Percentiles rank a stretch among this genome's conserved stretches.
Conservation (phyloP, 352 stramenopile species). For the Elongisporangium prolatum region DNA sequence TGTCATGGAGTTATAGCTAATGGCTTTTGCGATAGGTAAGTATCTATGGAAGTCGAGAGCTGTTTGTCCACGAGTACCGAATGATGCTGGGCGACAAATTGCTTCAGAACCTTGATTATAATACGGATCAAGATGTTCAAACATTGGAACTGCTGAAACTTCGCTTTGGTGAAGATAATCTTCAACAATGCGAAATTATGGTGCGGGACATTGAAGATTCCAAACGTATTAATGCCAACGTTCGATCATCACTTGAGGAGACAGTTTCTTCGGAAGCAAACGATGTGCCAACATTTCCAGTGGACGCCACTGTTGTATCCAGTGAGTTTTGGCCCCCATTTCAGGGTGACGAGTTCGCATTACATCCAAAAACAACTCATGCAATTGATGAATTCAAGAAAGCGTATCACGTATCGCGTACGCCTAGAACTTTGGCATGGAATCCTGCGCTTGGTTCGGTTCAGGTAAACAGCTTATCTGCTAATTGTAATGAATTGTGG, state of each 20-base stretch:
- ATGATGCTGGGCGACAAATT: constrained; percentile 97
- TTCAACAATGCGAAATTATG: constrained; percentile 98
- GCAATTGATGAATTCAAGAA: constrained; percentile 87
- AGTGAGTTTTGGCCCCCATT: constrained; percentile 98
- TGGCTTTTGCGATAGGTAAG: constrained; percentile 49
- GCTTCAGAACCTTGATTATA: constrained; percentile 90
- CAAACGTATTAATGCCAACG: constrained; percentile 92
- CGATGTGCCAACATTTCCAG: not conserved
- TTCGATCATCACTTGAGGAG: constrained; percentile 45
- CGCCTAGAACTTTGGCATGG: constrained; percentile 92
- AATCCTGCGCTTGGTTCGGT: constrained; percentile 92
- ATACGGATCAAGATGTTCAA: constrained; percentile 92
- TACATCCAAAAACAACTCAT: constrained; percentile 81
- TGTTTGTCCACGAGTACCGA: constrained; percentile 99
- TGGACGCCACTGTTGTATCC: constrained; percentile 95
- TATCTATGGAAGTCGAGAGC: constrained; percentile 97
- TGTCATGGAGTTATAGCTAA: not conserved
- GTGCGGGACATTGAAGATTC: constrained; percentile 96
- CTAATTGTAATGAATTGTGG: no score
- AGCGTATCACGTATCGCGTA: constrained; percentile 92
- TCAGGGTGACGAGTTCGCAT: constrained; percentile 87
- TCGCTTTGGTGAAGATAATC: constrained; percentile 92
- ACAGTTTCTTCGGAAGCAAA: not conserved
- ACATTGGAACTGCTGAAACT: constrained; percentile 97
- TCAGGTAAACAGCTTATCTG: constrained; percentile 45